These are phyloP conservation scores for Claviceps pusilla DNA, from an alignment of 2,329 filamentous ascomycete species.

Conservation along the genomic window DNA sequence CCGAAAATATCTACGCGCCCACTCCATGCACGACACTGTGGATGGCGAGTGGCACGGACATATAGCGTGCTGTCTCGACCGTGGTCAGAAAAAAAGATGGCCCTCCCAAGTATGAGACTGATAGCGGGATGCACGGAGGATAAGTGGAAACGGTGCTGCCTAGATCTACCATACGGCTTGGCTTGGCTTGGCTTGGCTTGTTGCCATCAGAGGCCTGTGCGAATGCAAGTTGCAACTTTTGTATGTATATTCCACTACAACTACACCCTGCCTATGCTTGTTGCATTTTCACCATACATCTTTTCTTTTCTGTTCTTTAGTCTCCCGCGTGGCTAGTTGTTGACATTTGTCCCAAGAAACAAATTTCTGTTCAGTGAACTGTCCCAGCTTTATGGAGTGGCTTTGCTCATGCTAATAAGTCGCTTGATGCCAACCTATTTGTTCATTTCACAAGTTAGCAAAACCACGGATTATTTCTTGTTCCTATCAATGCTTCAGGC, in stretches of 20 bases:
- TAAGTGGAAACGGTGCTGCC: no score
- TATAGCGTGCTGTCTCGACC: no score
- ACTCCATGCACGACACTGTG: no score
- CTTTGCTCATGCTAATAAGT: constrained; percentile 65
- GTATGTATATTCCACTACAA: background rate
- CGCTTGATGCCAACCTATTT: constrained; percentile 58
- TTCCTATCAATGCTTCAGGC: background rate
- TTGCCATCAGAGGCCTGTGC: no score
- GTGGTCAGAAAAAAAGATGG: no score
- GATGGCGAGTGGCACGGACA: no score
- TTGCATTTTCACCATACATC: background rate
- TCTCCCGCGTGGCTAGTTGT: background rate
- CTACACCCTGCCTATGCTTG: background rate
- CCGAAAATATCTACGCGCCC: no score
- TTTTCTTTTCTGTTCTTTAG: background rate
- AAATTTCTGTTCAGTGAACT: background rate
- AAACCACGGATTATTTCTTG: background rate
- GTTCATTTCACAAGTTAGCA: constrained; percentile 22
- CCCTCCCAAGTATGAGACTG: no score
- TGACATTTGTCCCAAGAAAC: background rate
- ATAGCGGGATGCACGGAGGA: no score
- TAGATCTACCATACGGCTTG: no score
- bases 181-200: no score
- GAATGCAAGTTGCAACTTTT: background rate
- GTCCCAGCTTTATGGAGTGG: constrained; percentile 37